Evolutionary conservation across 805 yeast genomes (phyloP).

Genomic region (Hanseniaspora nectarophila): DNA sequence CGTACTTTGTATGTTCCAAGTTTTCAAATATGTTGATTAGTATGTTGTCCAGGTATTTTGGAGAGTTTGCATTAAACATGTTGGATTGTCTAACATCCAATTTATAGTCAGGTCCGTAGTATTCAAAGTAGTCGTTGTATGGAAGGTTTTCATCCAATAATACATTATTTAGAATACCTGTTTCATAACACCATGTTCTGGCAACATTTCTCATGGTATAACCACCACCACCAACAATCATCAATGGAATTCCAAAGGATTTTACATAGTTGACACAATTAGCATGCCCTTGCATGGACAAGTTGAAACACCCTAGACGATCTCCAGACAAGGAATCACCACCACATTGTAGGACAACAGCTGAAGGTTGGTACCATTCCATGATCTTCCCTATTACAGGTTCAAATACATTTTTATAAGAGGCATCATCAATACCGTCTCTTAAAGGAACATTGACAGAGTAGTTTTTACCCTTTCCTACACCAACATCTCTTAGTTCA

Average conservation of each 20-base stretch:
- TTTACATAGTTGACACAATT: constrained; percentile 85
- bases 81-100: constrained; percentile 89
- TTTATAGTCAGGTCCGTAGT: constrained; percentile 93
- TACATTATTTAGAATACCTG: constrained; percentile 74
- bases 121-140: constrained; percentile 94
- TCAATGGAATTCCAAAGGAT: constrained; percentile 76
- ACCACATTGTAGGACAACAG: constrained; percentile 95
- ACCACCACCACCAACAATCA: constrained; percentile 97
- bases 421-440: constrained; percentile 86
- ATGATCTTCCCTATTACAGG: constrained; percentile 84
- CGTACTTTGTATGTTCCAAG: constrained; percentile 80
- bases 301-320: constrained; percentile 87
- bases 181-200: constrained; percentile 87
- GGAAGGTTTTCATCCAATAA: constrained; percentile 68
- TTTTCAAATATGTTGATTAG: constrained; percentile 63
- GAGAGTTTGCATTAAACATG: constrained; percentile 91
- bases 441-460: constrained; percentile 76
- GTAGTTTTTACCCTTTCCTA: constrained; percentile 72
- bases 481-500: constrained; percentile 70
- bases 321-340: constrained; percentile 96
- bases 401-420: constrained; percentile 37
- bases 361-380: constrained; percentile 80
- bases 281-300: constrained; percentile 89
- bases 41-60: constrained; percentile 80
- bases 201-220: constrained; percentile 96